Base-by-base conservation (phyloP, 768 basidiomycete genomes). In the Mycena rebaudengoi region DNA sequence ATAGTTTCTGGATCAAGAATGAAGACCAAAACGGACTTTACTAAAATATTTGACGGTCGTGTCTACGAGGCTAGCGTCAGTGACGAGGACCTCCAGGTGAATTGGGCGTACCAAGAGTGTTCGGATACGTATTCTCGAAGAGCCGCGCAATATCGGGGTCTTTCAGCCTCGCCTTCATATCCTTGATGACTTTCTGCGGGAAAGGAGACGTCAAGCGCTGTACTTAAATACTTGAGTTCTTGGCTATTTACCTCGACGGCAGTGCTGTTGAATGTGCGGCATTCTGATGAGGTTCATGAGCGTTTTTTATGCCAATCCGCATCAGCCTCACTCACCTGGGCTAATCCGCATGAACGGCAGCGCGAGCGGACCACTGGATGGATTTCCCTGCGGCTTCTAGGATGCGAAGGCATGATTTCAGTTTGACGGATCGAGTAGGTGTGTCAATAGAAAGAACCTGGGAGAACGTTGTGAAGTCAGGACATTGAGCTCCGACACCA, bases 51-150 rank as follows among this genome's bases (percentile, higher is more conserved):
- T 88, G 59, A 94, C 88, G 8, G 92, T 92, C 4, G 91, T 93
- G 69, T 94, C 92, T 91, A 60, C 20, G 28, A 18, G 25, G 29
- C 32, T 12, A 10, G 16, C 5, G 28, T 50, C 30, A 50, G 53
- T 16, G 44, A 62, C 18, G 30, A 29, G 57, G 41, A 54, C 48
- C n/a, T n/a, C 35, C 11, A 7, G n/a, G 8, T 39, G 48, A 37
- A 56, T 13, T 30, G 8, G 32, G 71, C 80, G 61, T 66, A 91
- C 91, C 91, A 44, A 94, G 83, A 0, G 92, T 94, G 68, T 92
- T 92, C 4, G 92, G 92, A 70, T 92, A 92, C 1, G 91, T 89
- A 64, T 93, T 94, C 74, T 92, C 91, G 66, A 94, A 94, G 23
- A 94, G 73, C 52, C 90, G 84, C 14, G 91, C 92, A 53, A 94